A percentile compares a stretch with the other conserved stretches of the same genome.
Conservation (phyloP, 164 flowering plant species). For the Vitis rupestris region DNA sequence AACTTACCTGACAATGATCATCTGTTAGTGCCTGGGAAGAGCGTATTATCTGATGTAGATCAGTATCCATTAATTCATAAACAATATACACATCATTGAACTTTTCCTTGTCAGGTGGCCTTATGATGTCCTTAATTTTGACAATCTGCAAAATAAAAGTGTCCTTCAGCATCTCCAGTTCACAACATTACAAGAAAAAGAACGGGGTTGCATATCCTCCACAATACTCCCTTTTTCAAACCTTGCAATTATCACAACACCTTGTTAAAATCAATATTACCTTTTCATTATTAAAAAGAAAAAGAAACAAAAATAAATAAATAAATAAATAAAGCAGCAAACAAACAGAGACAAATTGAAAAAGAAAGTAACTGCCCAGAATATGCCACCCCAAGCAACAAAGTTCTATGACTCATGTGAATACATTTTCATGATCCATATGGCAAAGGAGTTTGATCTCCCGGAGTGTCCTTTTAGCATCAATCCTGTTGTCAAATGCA, state of each 20-base stretch:
- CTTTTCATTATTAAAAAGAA: no score
- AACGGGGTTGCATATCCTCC: no score
- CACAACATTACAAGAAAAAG: no score
- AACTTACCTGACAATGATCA: constrained; percentile 82
- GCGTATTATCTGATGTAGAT: constrained; percentile 79
- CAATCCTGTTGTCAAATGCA: constrained; percentile 77
- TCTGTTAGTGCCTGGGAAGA: constrained; percentile 74
- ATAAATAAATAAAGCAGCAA: no score
- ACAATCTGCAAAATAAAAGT: constrained; percentile 47
- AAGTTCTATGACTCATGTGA: not conserved
- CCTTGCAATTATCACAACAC: not conserved
- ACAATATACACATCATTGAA: constrained; percentile 87
- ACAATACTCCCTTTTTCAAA: not conserved
- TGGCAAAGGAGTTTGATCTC: constrained; percentile 81
- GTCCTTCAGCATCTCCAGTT: not conserved
- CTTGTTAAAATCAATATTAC: not conserved
- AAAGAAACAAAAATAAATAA: no score
- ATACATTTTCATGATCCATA: constrained; percentile 82
- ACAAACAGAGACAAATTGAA: not conserved
- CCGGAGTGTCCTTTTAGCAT: constrained; percentile 76
- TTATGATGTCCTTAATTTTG: constrained; percentile 77
- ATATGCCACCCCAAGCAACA: no score
- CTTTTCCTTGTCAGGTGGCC: constrained; percentile 60
- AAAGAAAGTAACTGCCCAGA: not conserved
- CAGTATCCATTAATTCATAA: constrained; percentile 88